These are phyloP conservation scores for Grosmannia serpens DNA, from an alignment of 2,329 filamentous ascomycete genomes.

Conservation along the genomic window DNA sequence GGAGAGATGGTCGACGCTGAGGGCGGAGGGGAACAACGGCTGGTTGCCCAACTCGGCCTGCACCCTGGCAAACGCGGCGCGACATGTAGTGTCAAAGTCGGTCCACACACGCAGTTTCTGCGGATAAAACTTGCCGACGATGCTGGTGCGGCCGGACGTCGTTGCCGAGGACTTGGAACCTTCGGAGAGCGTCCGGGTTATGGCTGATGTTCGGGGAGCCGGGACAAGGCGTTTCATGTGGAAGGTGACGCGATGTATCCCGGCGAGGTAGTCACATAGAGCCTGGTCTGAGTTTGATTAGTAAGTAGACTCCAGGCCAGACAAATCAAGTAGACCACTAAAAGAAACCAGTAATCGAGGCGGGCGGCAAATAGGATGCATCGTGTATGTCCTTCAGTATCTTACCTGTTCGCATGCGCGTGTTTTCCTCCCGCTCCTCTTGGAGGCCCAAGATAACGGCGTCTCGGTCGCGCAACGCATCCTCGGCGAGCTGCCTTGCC, in stretches of 20 bases:
- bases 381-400: not conserved
- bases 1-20: not conserved
- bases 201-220: not conserved
- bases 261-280: not conserved
- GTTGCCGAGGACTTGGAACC: conserved; percentile 1
- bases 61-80: not conserved
- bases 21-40: conserved; percentile 1
- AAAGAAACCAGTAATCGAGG: not conserved
- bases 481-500: not conserved
- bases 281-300: not conserved
- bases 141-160: conserved; percentile 6
- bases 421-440: not conserved
- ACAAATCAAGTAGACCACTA: not conserved
- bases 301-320: not conserved
- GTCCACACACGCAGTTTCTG: conserved; percentile 1
- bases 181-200: conserved; percentile 2
- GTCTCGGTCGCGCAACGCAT: not conserved
- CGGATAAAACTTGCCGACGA: conserved; percentile 6
- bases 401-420: not conserved
- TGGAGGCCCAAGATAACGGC: not conserved
- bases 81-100: not conserved
- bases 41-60: not conserved
- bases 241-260: conserved; percentile 1
- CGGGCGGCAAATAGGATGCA: not conserved
- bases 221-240: not conserved